These are phyloP conservation scores for Nemania sp. DNA, from an alignment of 2,329 filamentous ascomycete species.

Conservation along the genomic window DNA sequence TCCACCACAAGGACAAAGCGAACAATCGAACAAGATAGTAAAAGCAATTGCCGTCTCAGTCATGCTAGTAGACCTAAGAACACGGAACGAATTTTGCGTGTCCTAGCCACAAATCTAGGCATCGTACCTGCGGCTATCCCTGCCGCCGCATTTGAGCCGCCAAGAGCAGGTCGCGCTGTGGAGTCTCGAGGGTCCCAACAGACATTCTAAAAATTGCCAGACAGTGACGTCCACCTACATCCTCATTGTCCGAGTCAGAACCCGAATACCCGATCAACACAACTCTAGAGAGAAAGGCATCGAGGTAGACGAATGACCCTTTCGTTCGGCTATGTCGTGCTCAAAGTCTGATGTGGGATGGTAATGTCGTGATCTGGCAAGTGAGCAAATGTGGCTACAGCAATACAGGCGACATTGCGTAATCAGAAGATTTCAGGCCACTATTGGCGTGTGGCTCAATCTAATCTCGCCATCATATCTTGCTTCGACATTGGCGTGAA, in stretches of 20 bases:
- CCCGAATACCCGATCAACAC: slow-evolving; percentile 32
- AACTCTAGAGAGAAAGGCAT: slow-evolving; percentile 32
- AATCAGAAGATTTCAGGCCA: slow-evolving; percentile 36
- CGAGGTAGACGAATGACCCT: slow-evolving; percentile 28
- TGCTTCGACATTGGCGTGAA: slow-evolving; percentile 89
- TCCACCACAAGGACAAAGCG: slow-evolving; percentile 42
- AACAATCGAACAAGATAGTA: slow-evolving; percentile 46
- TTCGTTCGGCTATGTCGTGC: slow-evolving; percentile 19
- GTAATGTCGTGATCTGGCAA: slow-evolving; percentile 36
- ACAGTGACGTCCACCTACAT: slow-evolving; percentile 33
- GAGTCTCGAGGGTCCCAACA: slow-evolving; percentile 28
- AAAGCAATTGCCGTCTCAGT: slow-evolving; percentile 54
- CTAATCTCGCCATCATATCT: slow-evolving; percentile 96
- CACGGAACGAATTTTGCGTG: slow-evolving; percentile 34
- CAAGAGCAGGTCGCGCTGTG: slow-evolving; percentile 30
- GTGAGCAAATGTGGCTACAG: slow-evolving; percentile 40
- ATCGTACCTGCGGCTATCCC: slow-evolving; percentile 28
- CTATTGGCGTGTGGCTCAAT: slow-evolving; percentile 63
- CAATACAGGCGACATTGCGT: slow-evolving; percentile 41
- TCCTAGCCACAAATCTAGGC: slow-evolving; percentile 35
- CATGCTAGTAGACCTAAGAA: slow-evolving; percentile 57
- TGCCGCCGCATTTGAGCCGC: slow-evolving; percentile 31
- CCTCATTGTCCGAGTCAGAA: slow-evolving; percentile 31
- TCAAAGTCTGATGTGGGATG: slow-evolving; percentile 30
- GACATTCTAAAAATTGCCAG: slow-evolving; percentile 33